A percentile compares a stretch with the other conserved stretches of the same genome.
Conservation (phyloP, 2,329 filamentous ascomycete genomes). For the Ilyonectria destructans region DNA sequence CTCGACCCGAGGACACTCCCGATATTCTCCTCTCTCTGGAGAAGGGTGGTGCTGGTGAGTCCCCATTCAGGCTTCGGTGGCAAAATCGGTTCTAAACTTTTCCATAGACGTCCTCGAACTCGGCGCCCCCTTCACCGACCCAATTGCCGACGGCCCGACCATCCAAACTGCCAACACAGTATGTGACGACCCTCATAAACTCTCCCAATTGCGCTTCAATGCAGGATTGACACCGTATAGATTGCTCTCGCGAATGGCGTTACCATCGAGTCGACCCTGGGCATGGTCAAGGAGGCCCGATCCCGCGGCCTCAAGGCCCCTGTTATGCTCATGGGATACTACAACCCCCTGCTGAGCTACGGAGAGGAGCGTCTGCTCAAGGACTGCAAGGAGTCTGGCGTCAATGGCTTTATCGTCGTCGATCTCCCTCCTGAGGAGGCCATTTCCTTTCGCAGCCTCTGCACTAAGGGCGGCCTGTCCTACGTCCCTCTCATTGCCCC, state of each 20-base stretch:
- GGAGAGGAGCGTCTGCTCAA: slow-evolving; percentile 91
- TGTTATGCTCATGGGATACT: slow-evolving; percentile 98
- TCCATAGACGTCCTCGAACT: slow-evolving; percentile 88
- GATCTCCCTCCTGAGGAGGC: slow-evolving; percentile 97
- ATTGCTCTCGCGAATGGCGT: slow-evolving; percentile 90
- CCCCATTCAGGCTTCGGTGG: slow-evolving; percentile 9
- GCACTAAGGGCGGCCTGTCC: slow-evolving; percentile 85
- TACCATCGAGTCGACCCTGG: slow-evolving; percentile 83
- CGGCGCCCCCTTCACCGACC: slow-evolving; percentile 96
- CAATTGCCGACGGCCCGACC: slow-evolving; percentile 96
- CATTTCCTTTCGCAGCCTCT: slow-evolving; percentile 89
- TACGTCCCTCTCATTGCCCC: slow-evolving; percentile 98
- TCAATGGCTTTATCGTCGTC: slow-evolving; percentile 98
- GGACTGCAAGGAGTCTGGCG: slow-evolving; percentile 86
- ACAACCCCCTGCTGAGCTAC: slow-evolving; percentile 95
- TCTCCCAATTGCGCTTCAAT: not conserved
- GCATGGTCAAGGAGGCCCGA: slow-evolving; percentile 88
- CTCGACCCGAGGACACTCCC: slow-evolving; percentile 85
- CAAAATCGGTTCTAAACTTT: slow-evolving; percentile 32
- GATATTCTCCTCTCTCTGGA: slow-evolving; percentile 92
- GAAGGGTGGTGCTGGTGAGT: slow-evolving; percentile 88
- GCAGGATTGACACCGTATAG: slow-evolving; percentile 49
- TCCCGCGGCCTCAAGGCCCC: slow-evolving; percentile 84
- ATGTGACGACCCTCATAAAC: slow-evolving; percentile 54
- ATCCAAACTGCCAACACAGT: slow-evolving; percentile 96